These are phyloP conservation scores for Arctium lappa DNA, from an alignment of 129 eudicot species.

Conservation along the genomic window DNA sequence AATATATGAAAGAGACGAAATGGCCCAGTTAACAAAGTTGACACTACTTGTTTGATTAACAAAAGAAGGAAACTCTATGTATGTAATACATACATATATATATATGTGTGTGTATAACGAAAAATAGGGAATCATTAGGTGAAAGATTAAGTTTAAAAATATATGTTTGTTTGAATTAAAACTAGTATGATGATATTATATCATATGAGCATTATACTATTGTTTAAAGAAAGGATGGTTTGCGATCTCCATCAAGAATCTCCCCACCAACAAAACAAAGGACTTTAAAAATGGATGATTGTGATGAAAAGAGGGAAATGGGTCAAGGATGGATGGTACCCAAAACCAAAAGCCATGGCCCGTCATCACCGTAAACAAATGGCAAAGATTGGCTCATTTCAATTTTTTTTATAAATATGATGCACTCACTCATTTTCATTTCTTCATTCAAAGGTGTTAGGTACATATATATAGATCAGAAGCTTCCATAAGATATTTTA, in stretches of 20 bases:
- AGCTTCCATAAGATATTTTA: constrained; percentile 22
- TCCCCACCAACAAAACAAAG: background rate
- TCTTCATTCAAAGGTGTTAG: constrained; percentile 16
- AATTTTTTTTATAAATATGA: background rate
- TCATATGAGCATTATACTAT: background rate
- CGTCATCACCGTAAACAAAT: constrained; percentile 17
- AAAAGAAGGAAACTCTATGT: too few relatives aligned
- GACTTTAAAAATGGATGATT: constrained; percentile 6
- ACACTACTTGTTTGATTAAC: too few relatives aligned
- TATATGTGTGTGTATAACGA: background rate
- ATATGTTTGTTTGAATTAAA: background rate
- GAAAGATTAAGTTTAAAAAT: background rate
- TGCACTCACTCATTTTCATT: constrained; percentile 1
- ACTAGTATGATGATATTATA: background rate
- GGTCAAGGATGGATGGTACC: constrained; percentile 9
- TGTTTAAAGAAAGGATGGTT: background rate
- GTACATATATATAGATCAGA: constrained; percentile 5
- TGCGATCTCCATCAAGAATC: constrained; percentile 18
- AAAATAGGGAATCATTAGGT: background rate
- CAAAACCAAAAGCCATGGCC: constrained; percentile 9
- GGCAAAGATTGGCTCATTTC: constrained; percentile 6
- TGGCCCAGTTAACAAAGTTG: too few relatives aligned
- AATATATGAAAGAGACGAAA: too few relatives aligned
- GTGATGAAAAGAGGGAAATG: constrained; percentile 8
- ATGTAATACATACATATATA: too few relatives aligned